Conservation (phyloP, 345 rosid species). For the Excoecaria cochinchinensis region DNA sequence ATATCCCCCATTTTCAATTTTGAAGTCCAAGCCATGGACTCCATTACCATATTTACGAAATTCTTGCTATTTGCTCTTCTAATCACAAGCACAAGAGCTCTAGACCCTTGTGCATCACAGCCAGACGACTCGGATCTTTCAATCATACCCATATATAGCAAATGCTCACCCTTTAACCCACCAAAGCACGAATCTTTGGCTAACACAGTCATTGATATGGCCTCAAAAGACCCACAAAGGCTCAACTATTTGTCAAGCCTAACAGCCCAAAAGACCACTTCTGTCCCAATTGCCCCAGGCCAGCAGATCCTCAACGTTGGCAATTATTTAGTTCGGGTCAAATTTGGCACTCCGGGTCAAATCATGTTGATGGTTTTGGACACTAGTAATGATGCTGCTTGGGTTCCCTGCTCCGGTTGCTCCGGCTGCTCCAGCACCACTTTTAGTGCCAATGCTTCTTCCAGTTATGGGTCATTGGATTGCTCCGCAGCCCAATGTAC, state of each 20-base stretch:
- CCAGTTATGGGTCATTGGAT: slow-evolving; percentile 53
- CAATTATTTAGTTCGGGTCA: slow-evolving; percentile 72
- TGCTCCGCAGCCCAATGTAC: slow-evolving; percentile 71
- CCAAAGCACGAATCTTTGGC: slow-evolving; percentile 48
- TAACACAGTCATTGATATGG: slow-evolving; percentile 63
- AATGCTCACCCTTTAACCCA: slow-evolving; percentile 71
- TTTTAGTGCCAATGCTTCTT: slow-evolving; percentile 49
- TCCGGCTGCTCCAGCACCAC: slow-evolving; percentile 55
- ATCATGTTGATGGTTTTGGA: slow-evolving; percentile 80
- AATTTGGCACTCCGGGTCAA: slow-evolving; percentile 77
- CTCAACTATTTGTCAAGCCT: slow-evolving; percentile 58
- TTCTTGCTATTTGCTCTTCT: slow-evolving; percentile 43
- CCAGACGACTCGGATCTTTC: slow-evolving; percentile 44
- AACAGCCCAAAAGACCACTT: slow-evolving; percentile 41
- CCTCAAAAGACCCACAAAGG: slow-evolving; percentile 62
- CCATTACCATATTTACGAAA: slow-evolving; percentile 16
- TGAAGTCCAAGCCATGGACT: slow-evolving; percentile 42
- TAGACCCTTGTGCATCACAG: slow-evolving; percentile 45
- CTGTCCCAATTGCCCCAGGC: slow-evolving; percentile 69
- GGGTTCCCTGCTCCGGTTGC: slow-evolving; percentile 80
- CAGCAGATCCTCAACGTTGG: slow-evolving; percentile 44
- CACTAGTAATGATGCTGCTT: slow-evolving; percentile 68
- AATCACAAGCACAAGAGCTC: slow-evolving; percentile 34
- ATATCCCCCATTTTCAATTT: neutral
- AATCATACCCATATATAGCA: slow-evolving; percentile 64